Conservation (phyloP, 129 eudicot species). For the Artemisia tridentata region DNA sequence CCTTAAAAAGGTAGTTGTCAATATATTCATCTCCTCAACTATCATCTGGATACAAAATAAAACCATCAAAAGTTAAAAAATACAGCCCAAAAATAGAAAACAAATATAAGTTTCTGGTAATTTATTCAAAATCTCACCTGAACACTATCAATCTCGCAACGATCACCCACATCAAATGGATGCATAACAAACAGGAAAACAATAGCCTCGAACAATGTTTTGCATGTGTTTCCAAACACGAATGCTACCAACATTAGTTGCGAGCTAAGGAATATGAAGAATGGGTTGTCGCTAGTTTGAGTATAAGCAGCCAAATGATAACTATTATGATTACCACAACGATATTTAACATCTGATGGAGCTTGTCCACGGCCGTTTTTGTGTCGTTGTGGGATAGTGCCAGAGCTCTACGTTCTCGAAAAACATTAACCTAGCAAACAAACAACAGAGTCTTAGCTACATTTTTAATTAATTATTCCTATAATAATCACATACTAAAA, state of each 20-base stretch:
- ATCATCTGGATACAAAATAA: slow-evolving; percentile 38
- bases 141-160: slow-evolving; percentile 44
- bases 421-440: slow-evolving; percentile 38
- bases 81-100: background rate
- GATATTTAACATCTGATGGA: slow-evolving; percentile 47
- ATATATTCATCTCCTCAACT: slow-evolving; percentile 59
- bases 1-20: slow-evolving; percentile 49
- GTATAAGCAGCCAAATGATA: slow-evolving; percentile 43
- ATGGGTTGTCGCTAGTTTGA: slow-evolving; percentile 43
- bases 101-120: background rate
- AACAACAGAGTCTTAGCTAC: background rate
- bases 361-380: slow-evolving; percentile 55
- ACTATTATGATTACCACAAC: slow-evolving; percentile 36
- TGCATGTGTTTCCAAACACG: slow-evolving; percentile 62
- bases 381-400: slow-evolving; percentile 54
- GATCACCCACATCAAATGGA: slow-evolving; percentile 57
- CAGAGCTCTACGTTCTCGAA: slow-evolving; percentile 50
- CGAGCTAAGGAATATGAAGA: slow-evolving; percentile 47
- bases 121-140: slow-evolving; percentile 32
- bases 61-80: slow-evolving; percentile 3
- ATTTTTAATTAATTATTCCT: too few species aligned
- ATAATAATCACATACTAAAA: too few species aligned
- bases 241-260: slow-evolving; percentile 50
- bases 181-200: slow-evolving; percentile 48
- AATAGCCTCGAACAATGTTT: slow-evolving; percentile 45